Evolutionary conservation across 192 early-diverging fungal species (phyloP).

Genomic region (Podila verticillata): DNA sequence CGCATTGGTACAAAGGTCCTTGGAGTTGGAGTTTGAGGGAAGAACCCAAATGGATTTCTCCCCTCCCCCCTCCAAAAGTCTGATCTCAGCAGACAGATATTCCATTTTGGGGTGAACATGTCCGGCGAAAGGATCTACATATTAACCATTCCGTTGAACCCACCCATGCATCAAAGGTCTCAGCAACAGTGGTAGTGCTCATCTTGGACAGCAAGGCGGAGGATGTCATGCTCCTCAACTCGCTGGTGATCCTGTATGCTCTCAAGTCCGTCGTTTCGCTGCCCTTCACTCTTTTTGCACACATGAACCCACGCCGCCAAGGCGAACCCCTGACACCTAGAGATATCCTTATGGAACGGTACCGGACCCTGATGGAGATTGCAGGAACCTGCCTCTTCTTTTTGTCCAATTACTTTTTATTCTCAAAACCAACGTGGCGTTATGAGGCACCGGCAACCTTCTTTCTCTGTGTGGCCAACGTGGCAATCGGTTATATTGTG

Average conservation of each 20-base stretch:
- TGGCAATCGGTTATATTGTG: slow-evolving; percentile 74
- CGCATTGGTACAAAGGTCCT: too few species aligned
- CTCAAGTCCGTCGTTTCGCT: slow-evolving; percentile 64
- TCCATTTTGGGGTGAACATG: too few species aligned
- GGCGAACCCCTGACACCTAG: slow-evolving; percentile 37
- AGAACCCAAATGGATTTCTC: too few species aligned
- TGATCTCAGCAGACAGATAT: too few species aligned
- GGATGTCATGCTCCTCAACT: slow-evolving; percentile 60
- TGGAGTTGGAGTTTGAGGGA: too few species aligned
- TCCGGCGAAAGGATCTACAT: too few species aligned
- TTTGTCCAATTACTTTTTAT: slow-evolving; percentile 70
- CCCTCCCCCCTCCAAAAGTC: too few species aligned
- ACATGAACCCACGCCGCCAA: slow-evolving; percentile 63
- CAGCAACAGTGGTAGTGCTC: slow-evolving; percentile 63
- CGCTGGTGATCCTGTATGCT: slow-evolving; percentile 70
- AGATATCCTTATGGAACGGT: slow-evolving; percentile 35
- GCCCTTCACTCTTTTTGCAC: slow-evolving; percentile 71
- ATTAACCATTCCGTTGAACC: too few species aligned
- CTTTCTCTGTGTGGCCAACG: slow-evolving; percentile 68
- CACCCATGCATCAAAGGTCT: slow-evolving; percentile 51
- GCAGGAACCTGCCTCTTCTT: slow-evolving; percentile 47
- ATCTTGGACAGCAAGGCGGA: slow-evolving; percentile 54
- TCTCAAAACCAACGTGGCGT: slow-evolving; percentile 57
- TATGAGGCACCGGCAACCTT: slow-evolving; percentile 65
- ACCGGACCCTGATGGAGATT: slow-evolving; percentile 41